phyloP scores from a whole-genome alignment of 306 rosid species.

The Malus sieversii region DNA sequence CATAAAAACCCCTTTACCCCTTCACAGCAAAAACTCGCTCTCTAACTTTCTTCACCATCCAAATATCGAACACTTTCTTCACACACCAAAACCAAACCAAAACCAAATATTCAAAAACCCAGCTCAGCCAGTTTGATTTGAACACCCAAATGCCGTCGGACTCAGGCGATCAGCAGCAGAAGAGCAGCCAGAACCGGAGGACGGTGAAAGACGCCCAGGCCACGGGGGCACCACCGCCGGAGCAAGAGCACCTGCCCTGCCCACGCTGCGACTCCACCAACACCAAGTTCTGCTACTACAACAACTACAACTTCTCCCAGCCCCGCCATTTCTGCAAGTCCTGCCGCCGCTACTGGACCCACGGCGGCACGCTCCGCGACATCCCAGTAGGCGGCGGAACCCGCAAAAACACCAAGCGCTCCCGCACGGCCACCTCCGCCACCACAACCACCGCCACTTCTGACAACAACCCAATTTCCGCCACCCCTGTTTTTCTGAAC shows the following conservation, averaged over 20 bases:
- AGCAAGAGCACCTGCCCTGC: conserved; percentile 86
- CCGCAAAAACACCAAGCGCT: conserved; percentile 85
- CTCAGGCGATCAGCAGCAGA: conserved; percentile 31
- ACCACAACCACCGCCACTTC: background rate
- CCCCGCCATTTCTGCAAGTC: conserved; percentile 96
- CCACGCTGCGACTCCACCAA: conserved; percentile 94
- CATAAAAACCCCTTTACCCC: conserved; percentile 29
- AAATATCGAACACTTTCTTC: background rate
- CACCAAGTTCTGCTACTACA: conserved; percentile 95
- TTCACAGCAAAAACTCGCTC: background rate
- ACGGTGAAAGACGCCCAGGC: conserved; percentile 10
- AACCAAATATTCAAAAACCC: background rate
- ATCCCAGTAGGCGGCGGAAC: conserved; percentile 93
- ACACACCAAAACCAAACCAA: background rate
- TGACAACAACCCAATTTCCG: conserved; percentile 10
- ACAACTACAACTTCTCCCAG: conserved; percentile 96
- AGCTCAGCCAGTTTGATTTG: background rate
- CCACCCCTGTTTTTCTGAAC: conserved; percentile 28
- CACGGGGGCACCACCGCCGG: conserved; percentile 50
- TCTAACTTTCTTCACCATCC: background rate
- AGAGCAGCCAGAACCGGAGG: background rate
- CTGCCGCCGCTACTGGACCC: conserved; percentile 99
- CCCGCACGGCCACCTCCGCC: conserved; percentile 40
- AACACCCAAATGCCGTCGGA: conserved; percentile 49
- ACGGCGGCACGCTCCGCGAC: conserved; percentile 94